These are phyloP conservation scores for Quercus variabilis DNA, from an alignment of 306 rosid genomes.

Conservation along the genomic window DNA sequence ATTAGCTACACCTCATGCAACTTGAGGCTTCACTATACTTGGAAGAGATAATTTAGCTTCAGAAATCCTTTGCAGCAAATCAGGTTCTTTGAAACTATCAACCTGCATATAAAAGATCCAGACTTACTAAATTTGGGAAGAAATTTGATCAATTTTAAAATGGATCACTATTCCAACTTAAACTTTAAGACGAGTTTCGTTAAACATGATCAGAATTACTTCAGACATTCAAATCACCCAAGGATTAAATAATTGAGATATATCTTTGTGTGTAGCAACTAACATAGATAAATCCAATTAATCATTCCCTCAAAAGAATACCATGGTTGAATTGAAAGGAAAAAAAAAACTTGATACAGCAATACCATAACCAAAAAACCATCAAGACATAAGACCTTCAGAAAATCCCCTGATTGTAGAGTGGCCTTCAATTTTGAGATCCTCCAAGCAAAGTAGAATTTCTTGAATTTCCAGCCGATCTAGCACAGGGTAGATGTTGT, in stretches of 20 bases:
- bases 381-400: conserved; percentile 32
- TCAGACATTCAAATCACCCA: background rate
- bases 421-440: conserved; percentile 46
- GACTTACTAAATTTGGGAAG: background rate
- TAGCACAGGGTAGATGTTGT: no score
- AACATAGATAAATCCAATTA: background rate
- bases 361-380: background rate
- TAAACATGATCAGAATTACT: background rate
- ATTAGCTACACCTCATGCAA: conserved; percentile 84
- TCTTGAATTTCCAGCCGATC: conserved; percentile 71
- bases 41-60: conserved; percentile 71
- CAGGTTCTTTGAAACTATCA: conserved; percentile 47
- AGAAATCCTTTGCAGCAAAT: conserved; percentile 42
- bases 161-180: background rate
- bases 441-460: conserved; percentile 62
- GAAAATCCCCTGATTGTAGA: conserved; percentile 73
- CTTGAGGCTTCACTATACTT: conserved; percentile 86
- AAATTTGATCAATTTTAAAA: background rate
- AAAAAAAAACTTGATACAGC: background rate
- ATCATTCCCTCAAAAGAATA: background rate
- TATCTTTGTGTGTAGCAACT: background rate
- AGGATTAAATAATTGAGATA: background rate
- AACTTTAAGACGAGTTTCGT: background rate
- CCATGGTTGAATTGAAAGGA: background rate
- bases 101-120: conserved; percentile 35